phyloP scores from a whole-genome alignment of 2,329 filamentous ascomycete species.

The Fusarium floridanum region DNA sequence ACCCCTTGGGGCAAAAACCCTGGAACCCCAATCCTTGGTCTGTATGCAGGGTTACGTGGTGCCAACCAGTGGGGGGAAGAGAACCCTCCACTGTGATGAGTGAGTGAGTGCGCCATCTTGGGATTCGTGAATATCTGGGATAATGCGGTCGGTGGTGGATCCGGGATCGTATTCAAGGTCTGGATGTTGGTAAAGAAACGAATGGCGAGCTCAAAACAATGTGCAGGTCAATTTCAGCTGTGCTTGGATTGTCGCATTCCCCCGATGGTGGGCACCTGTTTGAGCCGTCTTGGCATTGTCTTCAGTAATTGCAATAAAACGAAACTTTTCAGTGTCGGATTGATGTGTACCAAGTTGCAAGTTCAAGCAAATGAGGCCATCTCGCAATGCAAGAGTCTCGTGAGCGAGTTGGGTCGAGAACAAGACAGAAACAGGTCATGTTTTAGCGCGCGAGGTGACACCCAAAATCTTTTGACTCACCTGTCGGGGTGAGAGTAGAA shows the following conservation, averaged over 20 bases:
- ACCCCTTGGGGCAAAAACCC: constrained; percentile 1
- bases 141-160: not conserved
- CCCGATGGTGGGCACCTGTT: not conserved
- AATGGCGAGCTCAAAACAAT: not conserved
- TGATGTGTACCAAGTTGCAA: not conserved
- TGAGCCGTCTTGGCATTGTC: not conserved
- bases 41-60: constrained; percentile 1
- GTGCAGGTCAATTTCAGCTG: not conserved
- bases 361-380: not conserved
- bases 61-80: constrained; percentile 1
- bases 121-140: not conserved
- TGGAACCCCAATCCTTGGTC: not conserved
- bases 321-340: not conserved
- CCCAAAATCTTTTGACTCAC: not conserved
- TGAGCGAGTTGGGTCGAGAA: not conserved
- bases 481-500: not conserved
- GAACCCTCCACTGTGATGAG: not conserved
- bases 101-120: not conserved
- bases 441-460: not conserved
- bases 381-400: not conserved
- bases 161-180: not conserved
- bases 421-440: not conserved
- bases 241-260: not conserved
- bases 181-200: not conserved
- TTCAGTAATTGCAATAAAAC: not conserved